Conservation (phyloP, 371 early-diverging fungal genomes). For the Mucor plumbeus region DNA sequence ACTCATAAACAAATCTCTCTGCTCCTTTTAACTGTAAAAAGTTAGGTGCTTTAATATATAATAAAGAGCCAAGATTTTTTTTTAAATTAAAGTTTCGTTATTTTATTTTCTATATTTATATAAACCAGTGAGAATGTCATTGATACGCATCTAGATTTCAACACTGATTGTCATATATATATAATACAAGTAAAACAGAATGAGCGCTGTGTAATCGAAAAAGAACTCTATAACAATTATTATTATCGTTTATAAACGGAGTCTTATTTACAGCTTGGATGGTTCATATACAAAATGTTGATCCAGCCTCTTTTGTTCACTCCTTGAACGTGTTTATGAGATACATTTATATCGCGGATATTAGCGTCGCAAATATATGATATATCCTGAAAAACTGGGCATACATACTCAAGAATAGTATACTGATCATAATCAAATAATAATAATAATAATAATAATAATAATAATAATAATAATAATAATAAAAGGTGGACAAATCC, state of each 20-base stretch:
- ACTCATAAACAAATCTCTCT: neutral
- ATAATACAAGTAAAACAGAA: no score
- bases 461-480: no score
- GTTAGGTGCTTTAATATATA: neutral
- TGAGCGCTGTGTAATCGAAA: neutral
- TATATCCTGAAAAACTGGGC: no score
- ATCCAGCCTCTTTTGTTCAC: neutral
- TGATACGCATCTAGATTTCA: neutral
- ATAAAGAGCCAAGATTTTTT: neutral
- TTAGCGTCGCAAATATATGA: no score
- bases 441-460: no score
- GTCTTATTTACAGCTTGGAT: neutral
- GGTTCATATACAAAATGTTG: neutral
- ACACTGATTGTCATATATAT: neutral
- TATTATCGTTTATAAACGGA: neutral
- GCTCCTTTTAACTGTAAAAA: neutral
- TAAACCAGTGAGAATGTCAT: neutral
- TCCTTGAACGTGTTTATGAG: neutral
- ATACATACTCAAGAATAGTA: no score
- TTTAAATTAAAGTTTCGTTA: neutral
- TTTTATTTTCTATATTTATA: neutral
- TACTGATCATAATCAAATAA: no score
- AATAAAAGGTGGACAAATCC: no score
- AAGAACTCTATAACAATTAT: neutral
- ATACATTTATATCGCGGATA: no score